Conservation (phyloP, 768 basidiomycete genomes). For the Russula lepida region DNA sequence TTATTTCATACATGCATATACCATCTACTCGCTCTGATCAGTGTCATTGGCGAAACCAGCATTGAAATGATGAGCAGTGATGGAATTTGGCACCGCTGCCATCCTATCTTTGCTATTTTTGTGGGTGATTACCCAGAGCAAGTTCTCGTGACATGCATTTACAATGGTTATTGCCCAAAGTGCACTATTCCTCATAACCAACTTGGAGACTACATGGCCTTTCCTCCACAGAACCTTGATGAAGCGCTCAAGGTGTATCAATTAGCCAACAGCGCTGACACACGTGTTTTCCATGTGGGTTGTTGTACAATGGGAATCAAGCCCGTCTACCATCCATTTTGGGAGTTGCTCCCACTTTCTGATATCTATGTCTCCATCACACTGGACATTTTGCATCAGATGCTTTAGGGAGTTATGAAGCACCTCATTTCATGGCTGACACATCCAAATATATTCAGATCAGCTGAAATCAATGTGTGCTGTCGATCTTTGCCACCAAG, state of each 20-base stretch:
- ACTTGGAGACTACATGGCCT: neutral
- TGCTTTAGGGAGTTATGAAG: no score
- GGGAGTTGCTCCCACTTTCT: neutral
- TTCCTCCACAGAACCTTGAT: no score
- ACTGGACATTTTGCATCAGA: no score
- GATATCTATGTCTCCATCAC: neutral
- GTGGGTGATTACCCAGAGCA: no score
- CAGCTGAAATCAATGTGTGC: constrained; percentile 21
- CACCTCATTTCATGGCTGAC: neutral
- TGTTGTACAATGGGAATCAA: constrained; percentile 13
- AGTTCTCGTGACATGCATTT: neutral
- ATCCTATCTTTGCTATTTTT: neutral
- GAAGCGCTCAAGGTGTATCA: no score
- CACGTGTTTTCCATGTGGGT: no score
- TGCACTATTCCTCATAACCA: neutral
- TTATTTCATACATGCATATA: no score
- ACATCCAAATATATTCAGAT: neutral
- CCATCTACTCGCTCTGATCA: neutral
- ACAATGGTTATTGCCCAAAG: neutral
- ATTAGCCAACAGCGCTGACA: no score
- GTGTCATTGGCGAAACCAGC: neutral
- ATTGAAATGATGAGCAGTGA: no score
- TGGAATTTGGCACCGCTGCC: neutral
- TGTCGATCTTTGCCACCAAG: constrained; percentile 22
- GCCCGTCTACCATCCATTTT: constrained; percentile 24